Evolutionary conservation across 1,139 yeast genomes (phyloP), one percentile per base, ranked within the genome.

Genomic region (Trichomonascaceae sp.): DNA sequence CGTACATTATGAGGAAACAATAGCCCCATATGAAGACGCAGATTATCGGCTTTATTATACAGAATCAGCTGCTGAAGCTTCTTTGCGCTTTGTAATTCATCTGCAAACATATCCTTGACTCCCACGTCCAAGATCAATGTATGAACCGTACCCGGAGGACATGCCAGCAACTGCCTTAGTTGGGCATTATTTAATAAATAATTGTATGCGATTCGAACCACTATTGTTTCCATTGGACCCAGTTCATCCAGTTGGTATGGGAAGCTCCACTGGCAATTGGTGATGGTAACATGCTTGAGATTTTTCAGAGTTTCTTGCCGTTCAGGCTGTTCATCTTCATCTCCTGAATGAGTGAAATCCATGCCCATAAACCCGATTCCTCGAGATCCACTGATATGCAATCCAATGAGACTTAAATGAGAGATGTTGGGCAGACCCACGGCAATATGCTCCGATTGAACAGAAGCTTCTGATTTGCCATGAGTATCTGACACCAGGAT

Each of bases 151-250:
- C 39, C 39, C 2, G 50, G 50, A 17, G 50, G 50, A 20, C 43
- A 30, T 17, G 30, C 45, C 2, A 48, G 50, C 50, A 48, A 10
- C n/a, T 48, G 45, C 22, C 50, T 48, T 36, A 48, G 41, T 15
- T 48, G 50, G 17, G 38, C 45, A 17, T 48, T 48, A 24, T 48
- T 48, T 41, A 48, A 48, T 39, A 48, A 41, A 48, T 48, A 48
- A 45, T 44, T 48, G 45, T 48, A 48, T 39, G 50, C 50, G 22
- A 48, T 48, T 20, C 50, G 50, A 22, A 48, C 43, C 27, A 44
- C 43, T 13, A 48, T 48, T 3, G 32, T 20, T n/a, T 50, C 39
- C 38, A 50, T 50, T 17, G 47, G 43, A n/a, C 47, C 47, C 44
- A 50, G 15, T 22, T 45, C 52, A 5, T 45, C 52, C 3, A 50